phyloP scores from a whole-genome alignment of 2,329 filamentous ascomycete species.

The Emericellopsis cladophorae region DNA sequence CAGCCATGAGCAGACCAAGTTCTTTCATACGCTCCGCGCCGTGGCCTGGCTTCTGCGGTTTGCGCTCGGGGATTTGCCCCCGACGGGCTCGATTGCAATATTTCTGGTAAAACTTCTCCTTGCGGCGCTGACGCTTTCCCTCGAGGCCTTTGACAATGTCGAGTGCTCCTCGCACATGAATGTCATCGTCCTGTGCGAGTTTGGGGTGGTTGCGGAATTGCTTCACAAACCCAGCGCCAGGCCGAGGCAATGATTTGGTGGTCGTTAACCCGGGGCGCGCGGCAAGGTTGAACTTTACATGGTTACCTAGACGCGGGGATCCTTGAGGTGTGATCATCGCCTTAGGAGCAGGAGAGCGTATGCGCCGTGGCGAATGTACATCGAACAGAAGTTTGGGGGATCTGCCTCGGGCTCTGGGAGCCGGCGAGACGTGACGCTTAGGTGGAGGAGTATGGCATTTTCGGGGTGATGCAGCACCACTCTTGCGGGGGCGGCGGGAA shows the following conservation, averaged over 20 bases:
- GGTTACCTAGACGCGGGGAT: slow-evolving; percentile 25
- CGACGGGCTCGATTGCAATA: slow-evolving; percentile 75
- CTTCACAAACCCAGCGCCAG: slow-evolving; percentile 52
- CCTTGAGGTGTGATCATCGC: slow-evolving; percentile 19
- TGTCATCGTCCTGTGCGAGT: slow-evolving; percentile 20
- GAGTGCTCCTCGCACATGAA: slow-evolving; percentile 80
- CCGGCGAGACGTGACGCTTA: slow-evolving; percentile 16
- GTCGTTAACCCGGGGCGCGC: slow-evolving; percentile 55
- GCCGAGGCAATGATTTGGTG: slow-evolving; percentile 79
- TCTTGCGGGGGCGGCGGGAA: slow-evolving; percentile 34
- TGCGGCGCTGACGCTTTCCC: slow-evolving; percentile 82
- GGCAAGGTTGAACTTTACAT: slow-evolving; percentile 23
- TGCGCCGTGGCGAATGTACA: slow-evolving; percentile 55
- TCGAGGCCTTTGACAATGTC: slow-evolving; percentile 96
- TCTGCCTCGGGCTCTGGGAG: slow-evolving; percentile 33
- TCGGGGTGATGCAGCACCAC: slow-evolving; percentile 29
- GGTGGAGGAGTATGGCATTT: slow-evolving; percentile 33
- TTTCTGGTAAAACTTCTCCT: slow-evolving; percentile 85
- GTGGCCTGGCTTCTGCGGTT: slow-evolving; percentile 60
- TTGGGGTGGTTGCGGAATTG: slow-evolving; percentile 19
- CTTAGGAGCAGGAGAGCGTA: slow-evolving; percentile 57
- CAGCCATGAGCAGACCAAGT: slow-evolving; percentile 78
- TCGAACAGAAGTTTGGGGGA: slow-evolving; percentile 45
- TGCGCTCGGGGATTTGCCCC: slow-evolving; percentile 46
- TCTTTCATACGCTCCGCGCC: slow-evolving; percentile 79